These are phyloP conservation scores for Starmerella etchellsii DNA, from an alignment of 805 yeast species.

Conservation along the genomic window DNA sequence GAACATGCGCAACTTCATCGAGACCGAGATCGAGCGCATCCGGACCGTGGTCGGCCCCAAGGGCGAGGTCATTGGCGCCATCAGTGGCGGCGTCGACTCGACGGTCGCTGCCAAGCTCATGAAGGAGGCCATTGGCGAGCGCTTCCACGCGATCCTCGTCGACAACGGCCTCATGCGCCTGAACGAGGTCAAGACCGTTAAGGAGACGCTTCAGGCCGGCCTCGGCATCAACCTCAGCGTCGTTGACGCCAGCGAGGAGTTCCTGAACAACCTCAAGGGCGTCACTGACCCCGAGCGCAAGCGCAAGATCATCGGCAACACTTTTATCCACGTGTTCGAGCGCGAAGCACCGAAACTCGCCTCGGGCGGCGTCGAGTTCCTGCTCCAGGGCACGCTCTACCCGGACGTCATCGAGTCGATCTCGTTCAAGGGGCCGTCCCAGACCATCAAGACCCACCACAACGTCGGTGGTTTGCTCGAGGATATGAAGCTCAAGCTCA, in stretches of 20 bases:
- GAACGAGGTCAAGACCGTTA: conserved; percentile 81
- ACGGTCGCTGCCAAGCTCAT: conserved; percentile 97
- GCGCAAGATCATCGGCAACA: conserved; percentile 96
- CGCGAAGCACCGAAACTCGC: conserved; percentile 84
- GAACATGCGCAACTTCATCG: conserved; percentile 97
- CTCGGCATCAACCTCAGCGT: conserved; percentile 90
- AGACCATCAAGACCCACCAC: conserved; percentile 98
- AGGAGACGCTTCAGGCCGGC: conserved; percentile 81
- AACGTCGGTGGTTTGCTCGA: conserved; percentile 97
- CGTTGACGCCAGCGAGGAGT: conserved; percentile 85
- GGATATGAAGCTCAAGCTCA: conserved; percentile 94
- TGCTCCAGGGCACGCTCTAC: conserved; percentile 93
- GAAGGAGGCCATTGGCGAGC: conserved; percentile 96
- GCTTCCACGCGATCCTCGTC: conserved; percentile 96
- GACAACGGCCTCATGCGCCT: conserved; percentile 96
- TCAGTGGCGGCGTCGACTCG: conserved; percentile 98
- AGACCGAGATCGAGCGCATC: conserved; percentile 89
- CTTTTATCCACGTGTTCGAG: conserved; percentile 93
- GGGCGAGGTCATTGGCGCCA: conserved; percentile 98
- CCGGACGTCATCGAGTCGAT: conserved; percentile 98
- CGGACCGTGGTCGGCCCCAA: conserved; percentile 86
- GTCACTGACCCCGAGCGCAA: conserved; percentile 97
- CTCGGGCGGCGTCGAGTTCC: conserved; percentile 70
- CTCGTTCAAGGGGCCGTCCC: conserved; percentile 98
- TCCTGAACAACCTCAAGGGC: conserved; percentile 74